Conservation (phyloP, 768 basidiomycete genomes). For the Leccinum variicolor region DNA sequence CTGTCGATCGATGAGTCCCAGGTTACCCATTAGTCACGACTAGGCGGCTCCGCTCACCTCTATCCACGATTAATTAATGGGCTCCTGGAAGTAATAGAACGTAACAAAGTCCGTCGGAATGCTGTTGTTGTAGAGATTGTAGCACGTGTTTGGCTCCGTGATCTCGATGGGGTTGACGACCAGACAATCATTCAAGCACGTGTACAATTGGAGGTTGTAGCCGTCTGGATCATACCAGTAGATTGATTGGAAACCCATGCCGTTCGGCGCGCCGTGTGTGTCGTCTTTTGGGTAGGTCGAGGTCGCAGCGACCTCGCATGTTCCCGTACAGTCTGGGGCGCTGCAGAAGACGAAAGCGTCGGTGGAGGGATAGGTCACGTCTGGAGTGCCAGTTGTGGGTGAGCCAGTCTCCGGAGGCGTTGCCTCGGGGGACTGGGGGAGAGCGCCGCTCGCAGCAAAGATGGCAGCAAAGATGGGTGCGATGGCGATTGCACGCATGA, state of each 20-base stretch:
- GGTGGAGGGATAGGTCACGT: neutral
- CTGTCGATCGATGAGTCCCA: neutral
- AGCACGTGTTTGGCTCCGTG: neutral
- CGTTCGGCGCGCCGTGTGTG: neutral
- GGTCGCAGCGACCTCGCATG: neutral
- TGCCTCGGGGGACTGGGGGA: neutral
- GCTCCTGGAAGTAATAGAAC: neutral
- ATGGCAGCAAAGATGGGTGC: neutral
- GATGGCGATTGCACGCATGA: neutral
- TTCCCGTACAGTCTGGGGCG: conserved; percentile 2
- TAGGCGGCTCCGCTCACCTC: neutral
- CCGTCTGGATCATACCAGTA: neutral
- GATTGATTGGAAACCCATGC: neutral
- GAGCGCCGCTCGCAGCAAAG: neutral
- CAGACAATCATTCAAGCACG: neutral
- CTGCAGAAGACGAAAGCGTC: conserved; percentile 1
- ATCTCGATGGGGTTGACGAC: neutral
- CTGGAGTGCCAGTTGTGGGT: neutral
- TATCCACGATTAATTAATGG: neutral
- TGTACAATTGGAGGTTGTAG: neutral
- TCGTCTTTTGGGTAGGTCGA: neutral
- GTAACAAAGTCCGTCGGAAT: neutral
- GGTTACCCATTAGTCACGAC: neutral
- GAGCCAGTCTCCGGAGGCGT: neutral
- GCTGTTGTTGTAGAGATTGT: neutral